Evolutionary conservation across 2,329 filamentous ascomycete species (phyloP).

Genomic region (Ceratocystis harringtonii): DNA sequence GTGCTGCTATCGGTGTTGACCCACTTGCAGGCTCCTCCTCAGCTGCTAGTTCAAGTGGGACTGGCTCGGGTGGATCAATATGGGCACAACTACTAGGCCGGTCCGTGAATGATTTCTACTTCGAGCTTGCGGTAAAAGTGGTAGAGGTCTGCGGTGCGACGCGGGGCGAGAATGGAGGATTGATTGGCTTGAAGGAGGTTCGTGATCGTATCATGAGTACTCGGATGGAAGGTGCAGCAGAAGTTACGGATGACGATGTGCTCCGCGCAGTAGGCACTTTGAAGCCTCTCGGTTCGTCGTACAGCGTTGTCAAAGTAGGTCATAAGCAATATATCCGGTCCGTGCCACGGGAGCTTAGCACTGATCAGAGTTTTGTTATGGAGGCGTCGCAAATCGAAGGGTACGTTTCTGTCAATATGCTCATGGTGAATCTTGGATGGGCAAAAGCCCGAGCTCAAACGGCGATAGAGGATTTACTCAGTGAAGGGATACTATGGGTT

Average conservation of each 20-base stretch:
- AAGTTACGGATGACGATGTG: slow-evolving; percentile 85
- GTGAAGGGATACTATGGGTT: slow-evolving; percentile 85
- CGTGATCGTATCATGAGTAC: slow-evolving; percentile 58
- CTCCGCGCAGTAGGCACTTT: slow-evolving; percentile 77
- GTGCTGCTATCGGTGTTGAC: slow-evolving; percentile 89
- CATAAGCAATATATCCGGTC: slow-evolving; percentile 77
- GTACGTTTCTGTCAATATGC: slow-evolving; percentile 78
- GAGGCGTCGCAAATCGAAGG: slow-evolving; percentile 83
- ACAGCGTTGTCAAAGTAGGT: slow-evolving; percentile 71
- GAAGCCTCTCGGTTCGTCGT: slow-evolving; percentile 73
- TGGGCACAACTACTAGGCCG: slow-evolving; percentile 88
- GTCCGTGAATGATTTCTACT: slow-evolving; percentile 96
- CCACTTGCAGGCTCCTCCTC: slow-evolving; percentile 49
- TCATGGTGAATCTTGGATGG: slow-evolving; percentile 77
- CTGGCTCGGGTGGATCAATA: slow-evolving; percentile 47
- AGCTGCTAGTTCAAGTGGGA: slow-evolving; percentile 25
- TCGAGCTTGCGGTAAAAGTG: slow-evolving; percentile 87
- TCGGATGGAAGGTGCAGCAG: slow-evolving; percentile 58
- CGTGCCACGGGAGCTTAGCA: slow-evolving; percentile 88
- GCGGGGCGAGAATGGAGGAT: slow-evolving; percentile 76
- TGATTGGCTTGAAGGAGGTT: slow-evolving; percentile 74
- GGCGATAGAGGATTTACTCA: slow-evolving; percentile 76
- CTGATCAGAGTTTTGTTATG: slow-evolving; percentile 79
- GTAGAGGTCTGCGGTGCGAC: slow-evolving; percentile 86
- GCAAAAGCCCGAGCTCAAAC: slow-evolving; percentile 71